These are phyloP conservation scores for Mediolabrus comicus DNA, from an alignment of 108 stramenopile genomes.

Conservation along the genomic window DNA sequence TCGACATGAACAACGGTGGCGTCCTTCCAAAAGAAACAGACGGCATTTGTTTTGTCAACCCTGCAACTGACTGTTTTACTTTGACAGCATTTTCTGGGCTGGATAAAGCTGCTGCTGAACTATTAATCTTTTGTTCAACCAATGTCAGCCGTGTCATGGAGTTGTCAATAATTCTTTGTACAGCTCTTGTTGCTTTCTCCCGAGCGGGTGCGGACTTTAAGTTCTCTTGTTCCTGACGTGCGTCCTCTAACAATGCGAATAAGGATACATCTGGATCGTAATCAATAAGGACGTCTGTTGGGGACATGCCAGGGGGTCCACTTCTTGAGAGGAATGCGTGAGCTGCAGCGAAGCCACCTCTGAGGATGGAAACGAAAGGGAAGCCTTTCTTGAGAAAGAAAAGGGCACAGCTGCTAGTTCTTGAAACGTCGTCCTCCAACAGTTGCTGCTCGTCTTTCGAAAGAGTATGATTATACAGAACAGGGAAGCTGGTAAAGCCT, in stretches of 20 bases:
- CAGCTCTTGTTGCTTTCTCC: slow-evolving; percentile 64
- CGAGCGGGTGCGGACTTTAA: slow-evolving; percentile 56
- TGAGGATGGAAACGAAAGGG: slow-evolving; percentile 90
- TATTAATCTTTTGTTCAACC: slow-evolving; percentile 47
- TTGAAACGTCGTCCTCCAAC: slow-evolving; percentile 73
- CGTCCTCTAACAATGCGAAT: slow-evolving; percentile 74
- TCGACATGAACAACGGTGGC: slow-evolving; percentile 24
- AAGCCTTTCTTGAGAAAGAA: slow-evolving; percentile 91
- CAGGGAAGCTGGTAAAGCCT: slow-evolving; percentile 76
- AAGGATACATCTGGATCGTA: slow-evolving; percentile 71
- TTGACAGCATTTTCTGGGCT: slow-evolving; percentile 31
- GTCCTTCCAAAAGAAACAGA: slow-evolving; percentile 23
- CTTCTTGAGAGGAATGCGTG: slow-evolving; percentile 80
- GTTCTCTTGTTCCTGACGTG: slow-evolving; percentile 55
- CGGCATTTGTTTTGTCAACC: slow-evolving; percentile 12
- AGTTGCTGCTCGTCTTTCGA: slow-evolving; percentile 53
- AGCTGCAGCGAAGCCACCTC: slow-evolving; percentile 85
- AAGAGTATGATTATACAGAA: slow-evolving; percentile 59
- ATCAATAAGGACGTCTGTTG: slow-evolving; percentile 61
- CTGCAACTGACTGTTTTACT: slow-evolving; percentile 38
- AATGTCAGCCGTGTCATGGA: slow-evolving; percentile 72
- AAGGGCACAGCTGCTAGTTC: slow-evolving; percentile 74
- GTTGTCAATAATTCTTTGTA: slow-evolving; percentile 76
- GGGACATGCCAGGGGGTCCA: slow-evolving; percentile 46
- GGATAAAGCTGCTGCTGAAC: slow-evolving; percentile 33